Conservation (phyloP, 768 basidiomycete species). For the Mycena pura region DNA sequence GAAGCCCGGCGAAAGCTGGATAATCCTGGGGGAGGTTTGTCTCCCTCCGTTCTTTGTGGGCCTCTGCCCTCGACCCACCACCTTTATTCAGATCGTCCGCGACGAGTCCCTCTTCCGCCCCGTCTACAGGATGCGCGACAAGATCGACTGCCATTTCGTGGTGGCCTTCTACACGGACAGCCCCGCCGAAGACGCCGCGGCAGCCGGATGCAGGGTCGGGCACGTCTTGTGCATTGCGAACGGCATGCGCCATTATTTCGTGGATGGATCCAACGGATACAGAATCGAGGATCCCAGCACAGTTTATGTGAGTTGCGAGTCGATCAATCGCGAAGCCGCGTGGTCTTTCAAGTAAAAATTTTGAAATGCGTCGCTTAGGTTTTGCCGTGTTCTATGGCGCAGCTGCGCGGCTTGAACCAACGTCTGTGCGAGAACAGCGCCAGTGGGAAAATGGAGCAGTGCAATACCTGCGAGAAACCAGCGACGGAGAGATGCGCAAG, state of each 20-base stretch:
- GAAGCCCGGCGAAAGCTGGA: constrained; percentile 30
- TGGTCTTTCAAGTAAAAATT: too few relatives aligned
- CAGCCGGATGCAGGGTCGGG: constrained; percentile 26
- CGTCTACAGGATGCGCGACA: constrained; percentile 24
- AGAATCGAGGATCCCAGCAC: constrained; percentile 30
- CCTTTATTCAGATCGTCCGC: constrained; percentile 17
- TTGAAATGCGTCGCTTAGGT: neutral
- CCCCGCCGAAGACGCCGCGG: constrained; percentile 25
- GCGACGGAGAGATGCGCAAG: constrained; percentile 11
- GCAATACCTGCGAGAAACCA: constrained; percentile 27
- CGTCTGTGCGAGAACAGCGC: constrained; percentile 26
- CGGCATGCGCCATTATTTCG: constrained; percentile 25
- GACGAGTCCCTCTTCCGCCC: constrained; percentile 23
- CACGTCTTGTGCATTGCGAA: constrained; percentile 28
- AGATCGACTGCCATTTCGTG: constrained; percentile 17
- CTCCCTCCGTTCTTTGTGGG: neutral
- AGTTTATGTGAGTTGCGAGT: neutral
- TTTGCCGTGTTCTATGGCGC: constrained; percentile 17
- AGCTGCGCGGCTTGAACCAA: constrained; percentile 23
- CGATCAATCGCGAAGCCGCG: too few relatives aligned
- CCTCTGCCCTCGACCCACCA: neutral
- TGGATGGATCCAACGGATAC: constrained; percentile 30
- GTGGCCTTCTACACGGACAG: constrained; percentile 31
- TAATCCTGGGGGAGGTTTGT: constrained; percentile 29
- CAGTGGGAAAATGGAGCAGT: constrained; percentile 20